Percentiles rank a stretch among this genome's conserved stretches.
These are phyloP conservation scores for Bipolaris bicolor DNA, from an alignment of 2,329 filamentous ascomycete species.

Conservation along the genomic window DNA sequence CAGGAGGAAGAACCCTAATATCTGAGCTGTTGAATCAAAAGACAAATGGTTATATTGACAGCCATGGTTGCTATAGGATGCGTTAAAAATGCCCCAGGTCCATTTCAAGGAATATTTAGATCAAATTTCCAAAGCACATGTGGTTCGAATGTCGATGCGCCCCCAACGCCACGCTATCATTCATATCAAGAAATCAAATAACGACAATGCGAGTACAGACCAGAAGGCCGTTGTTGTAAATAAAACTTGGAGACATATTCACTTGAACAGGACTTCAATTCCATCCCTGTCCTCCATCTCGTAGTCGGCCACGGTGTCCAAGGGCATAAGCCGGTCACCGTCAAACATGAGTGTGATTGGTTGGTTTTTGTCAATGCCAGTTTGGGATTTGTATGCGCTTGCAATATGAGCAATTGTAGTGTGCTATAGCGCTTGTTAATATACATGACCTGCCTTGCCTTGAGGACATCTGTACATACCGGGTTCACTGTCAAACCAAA, in stretches of 20 bases:
- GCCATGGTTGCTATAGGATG: not conserved
- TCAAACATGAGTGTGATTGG: constrained; percentile 47
- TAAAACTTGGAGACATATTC: constrained; percentile 7
- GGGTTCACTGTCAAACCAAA: constrained; percentile 58
- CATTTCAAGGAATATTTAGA: not conserved
- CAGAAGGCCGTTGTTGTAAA: not conserved
- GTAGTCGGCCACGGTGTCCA: constrained; percentile 39
- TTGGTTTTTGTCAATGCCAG: constrained; percentile 32
- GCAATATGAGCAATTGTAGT: constrained; percentile 42
- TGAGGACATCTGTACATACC: constrained; percentile 42
- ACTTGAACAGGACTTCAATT: constrained; percentile 47
- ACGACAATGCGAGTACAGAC: not conserved
- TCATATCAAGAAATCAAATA: not conserved
- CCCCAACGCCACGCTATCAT: constrained; percentile 13
- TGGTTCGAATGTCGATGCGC: not conserved
- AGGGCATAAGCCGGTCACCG: constrained; percentile 44
- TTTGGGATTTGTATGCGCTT: constrained; percentile 35
- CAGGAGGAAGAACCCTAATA: constrained; percentile 32
- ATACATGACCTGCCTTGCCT: not conserved
- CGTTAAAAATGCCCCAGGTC: not conserved
- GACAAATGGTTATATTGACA: not conserved
- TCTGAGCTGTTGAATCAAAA: constrained; percentile 11
- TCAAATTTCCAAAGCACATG: not conserved
- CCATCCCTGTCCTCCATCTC: constrained; percentile 48
- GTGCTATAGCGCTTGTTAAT: constrained; percentile 28